Conservation (phyloP, 805 yeast species). For the Nakazawaea anatomiae region DNA sequence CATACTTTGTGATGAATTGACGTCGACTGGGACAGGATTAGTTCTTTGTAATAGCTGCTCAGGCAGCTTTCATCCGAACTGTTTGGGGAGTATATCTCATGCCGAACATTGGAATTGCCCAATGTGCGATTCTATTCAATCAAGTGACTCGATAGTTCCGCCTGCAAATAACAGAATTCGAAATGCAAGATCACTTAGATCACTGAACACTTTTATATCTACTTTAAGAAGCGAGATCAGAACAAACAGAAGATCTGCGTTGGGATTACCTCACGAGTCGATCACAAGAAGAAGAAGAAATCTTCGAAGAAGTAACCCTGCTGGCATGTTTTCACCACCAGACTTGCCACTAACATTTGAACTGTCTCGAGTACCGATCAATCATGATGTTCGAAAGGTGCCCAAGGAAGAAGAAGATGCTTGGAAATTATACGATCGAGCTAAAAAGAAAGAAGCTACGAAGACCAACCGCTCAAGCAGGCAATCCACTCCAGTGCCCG, state of each 20-base stretch:
- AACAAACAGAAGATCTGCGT: conserved; percentile 14
- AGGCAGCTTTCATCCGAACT: conserved; percentile 24
- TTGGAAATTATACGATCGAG: conserved; percentile 23
- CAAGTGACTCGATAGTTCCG: conserved; percentile 16
- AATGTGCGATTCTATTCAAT: conserved; percentile 27
- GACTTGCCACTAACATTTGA: not conserved
- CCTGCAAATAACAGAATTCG: conserved; percentile 7
- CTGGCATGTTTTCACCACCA: conserved; percentile 7
- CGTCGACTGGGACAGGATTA: conserved; percentile 16
- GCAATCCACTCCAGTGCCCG: not conserved
- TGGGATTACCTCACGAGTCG: conserved; percentile 15
- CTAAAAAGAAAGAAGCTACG: conserved; percentile 11
- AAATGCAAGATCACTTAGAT: conserved; percentile 3
- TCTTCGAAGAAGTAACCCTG: not conserved
- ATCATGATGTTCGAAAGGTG: conserved; percentile 9
- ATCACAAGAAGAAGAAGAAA: not conserved
- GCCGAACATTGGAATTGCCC: conserved; percentile 24
- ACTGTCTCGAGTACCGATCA: not conserved
- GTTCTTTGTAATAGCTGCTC: conserved; percentile 27
- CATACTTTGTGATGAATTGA: conserved; percentile 24
- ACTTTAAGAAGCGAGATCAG: conserved; percentile 19
- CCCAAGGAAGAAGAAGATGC: conserved; percentile 18
- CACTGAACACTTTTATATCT: conserved; percentile 14
- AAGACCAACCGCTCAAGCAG: not conserved
- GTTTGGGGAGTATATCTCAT: conserved; percentile 21